Evolutionary conservation across 768 basidiomycete genomes (phyloP).

Genomic region (Panellus pusillus): DNA sequence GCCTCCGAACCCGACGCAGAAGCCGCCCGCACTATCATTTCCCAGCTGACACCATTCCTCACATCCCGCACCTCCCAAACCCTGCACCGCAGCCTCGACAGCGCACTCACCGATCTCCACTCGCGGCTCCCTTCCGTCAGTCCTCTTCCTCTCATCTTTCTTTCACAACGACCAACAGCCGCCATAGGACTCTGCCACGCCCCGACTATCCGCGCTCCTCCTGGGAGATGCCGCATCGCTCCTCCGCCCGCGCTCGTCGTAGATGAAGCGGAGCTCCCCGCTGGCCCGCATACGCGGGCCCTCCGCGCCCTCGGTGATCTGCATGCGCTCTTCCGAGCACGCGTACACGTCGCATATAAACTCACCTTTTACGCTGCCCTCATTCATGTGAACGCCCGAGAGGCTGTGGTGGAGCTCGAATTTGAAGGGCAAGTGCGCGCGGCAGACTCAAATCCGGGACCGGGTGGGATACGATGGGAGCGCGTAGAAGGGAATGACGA

Average conservation of each 20-base stretch:
- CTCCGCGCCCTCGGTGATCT: conserved; percentile 61
- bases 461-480: conserved; percentile 3
- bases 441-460: background rate
- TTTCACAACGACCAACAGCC: background rate
- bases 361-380: conserved; percentile 67
- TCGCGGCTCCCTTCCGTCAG: conserved; percentile 61
- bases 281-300: conserved; percentile 40
- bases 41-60: conserved; percentile 64
- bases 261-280: conserved; percentile 25
- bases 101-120: conserved; percentile 63
- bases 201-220: conserved; percentile 51
- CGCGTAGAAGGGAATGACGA: background rate
- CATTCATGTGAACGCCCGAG: background rate
- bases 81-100: conserved; percentile 49
- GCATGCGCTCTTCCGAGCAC: conserved; percentile 36
- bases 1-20: conserved; percentile 41
- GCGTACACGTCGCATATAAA: conserved; percentile 52
- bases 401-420: conserved; percentile 10
- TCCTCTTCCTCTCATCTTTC: conserved; percentile 1
- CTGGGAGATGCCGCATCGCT: conserved; percentile 55
- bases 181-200: conserved; percentile 19
- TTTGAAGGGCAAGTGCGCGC: conserved; percentile 7
- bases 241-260: conserved; percentile 46
- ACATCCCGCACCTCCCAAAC: conserved; percentile 56
- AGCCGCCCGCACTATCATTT: conserved; percentile 49